These are phyloP conservation scores for Lithospermum erythrorhizon DNA, from an alignment of 257 asterid species.

Conservation along the genomic window DNA sequence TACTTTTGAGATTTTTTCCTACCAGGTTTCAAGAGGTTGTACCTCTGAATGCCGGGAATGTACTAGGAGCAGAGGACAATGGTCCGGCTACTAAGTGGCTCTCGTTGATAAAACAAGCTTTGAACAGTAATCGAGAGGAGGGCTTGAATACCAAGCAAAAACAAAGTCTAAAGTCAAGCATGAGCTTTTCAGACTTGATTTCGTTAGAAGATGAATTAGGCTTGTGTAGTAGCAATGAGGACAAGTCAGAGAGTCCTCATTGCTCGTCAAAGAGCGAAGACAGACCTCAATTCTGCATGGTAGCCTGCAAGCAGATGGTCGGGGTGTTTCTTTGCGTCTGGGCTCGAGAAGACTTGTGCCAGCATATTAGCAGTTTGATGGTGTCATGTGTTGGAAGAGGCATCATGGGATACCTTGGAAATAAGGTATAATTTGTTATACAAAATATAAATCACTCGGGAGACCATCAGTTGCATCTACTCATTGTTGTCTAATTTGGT, in stretches of 20 bases:
- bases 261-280: background rate
- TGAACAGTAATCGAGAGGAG: constrained; percentile 20
- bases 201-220: constrained; percentile 22
- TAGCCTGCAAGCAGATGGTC: constrained; percentile 77
- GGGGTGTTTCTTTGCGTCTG: constrained; percentile 57
- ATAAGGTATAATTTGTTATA: constrained; percentile 36
- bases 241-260: constrained; percentile 10
- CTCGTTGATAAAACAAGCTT: constrained; percentile 40
- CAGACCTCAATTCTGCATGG: constrained; percentile 29
- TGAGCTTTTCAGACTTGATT: constrained; percentile 43
- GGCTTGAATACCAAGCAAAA: constrained; percentile 4
- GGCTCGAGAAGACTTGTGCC: constrained; percentile 48
- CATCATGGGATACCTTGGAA: constrained; percentile 83
- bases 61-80: constrained; percentile 57
- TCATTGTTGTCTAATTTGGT: background rate
- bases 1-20: background rate
- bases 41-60: constrained; percentile 80
- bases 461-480: too few relatives aligned
- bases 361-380: constrained; percentile 32
- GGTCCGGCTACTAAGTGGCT: constrained; percentile 75
- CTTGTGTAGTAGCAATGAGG: constrained; percentile 13
- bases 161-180: constrained; percentile 18
- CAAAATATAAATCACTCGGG: too few relatives aligned
- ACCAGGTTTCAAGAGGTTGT: constrained; percentile 83
- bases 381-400: constrained; percentile 73